Percentiles rank a stretch among this genome's conserved stretches.
Evolutionary conservation across 805 yeast genomes (phyloP).

Genomic region (Cyberlindnera amylophila): DNA sequence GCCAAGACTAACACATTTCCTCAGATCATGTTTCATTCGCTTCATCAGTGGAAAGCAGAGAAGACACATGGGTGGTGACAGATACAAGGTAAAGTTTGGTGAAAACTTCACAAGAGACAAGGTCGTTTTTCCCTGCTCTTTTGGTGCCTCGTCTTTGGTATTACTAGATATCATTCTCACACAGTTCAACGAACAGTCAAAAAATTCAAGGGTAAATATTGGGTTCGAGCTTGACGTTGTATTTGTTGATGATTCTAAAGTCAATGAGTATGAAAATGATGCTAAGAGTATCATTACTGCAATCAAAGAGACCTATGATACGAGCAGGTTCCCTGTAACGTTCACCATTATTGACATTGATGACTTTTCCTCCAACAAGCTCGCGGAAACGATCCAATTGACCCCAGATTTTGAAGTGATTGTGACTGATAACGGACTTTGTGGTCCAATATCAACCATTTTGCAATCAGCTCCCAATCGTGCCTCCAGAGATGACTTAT

Average conservation of each 20-base stretch:
- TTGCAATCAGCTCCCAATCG: slow-evolving; percentile 42
- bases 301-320: slow-evolving; percentile 20
- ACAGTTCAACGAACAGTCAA: slow-evolving; percentile 56
- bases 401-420: neutral
- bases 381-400: neutral
- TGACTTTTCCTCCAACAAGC: slow-evolving; percentile 26
- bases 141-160: slow-evolving; percentile 65
- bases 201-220: slow-evolving; percentile 56
- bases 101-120: slow-evolving; percentile 38
- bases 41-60: slow-evolving; percentile 79
- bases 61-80: slow-evolving; percentile 66
- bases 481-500: slow-evolving; percentile 65
- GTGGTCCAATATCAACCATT: slow-evolving; percentile 30
- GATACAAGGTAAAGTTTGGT: slow-evolving; percentile 67
- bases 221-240: slow-evolving; percentile 63
- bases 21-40: slow-evolving; percentile 53
- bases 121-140: slow-evolving; percentile 58
- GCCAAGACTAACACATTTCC: neutral
- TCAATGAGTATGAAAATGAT: slow-evolving; percentile 16
- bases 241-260: slow-evolving; percentile 39
- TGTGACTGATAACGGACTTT: slow-evolving; percentile 6
- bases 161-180: slow-evolving; percentile 63
- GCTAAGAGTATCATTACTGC: slow-evolving; percentile 13
- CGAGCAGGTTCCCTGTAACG: slow-evolving; percentile 31
- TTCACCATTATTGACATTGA: slow-evolving; percentile 41